Evolutionary conservation across 192 early-diverging fungal genomes (phyloP), one percentile per base, ranked within the genome.

Genomic region (Funneliformis geosporum): DNA sequence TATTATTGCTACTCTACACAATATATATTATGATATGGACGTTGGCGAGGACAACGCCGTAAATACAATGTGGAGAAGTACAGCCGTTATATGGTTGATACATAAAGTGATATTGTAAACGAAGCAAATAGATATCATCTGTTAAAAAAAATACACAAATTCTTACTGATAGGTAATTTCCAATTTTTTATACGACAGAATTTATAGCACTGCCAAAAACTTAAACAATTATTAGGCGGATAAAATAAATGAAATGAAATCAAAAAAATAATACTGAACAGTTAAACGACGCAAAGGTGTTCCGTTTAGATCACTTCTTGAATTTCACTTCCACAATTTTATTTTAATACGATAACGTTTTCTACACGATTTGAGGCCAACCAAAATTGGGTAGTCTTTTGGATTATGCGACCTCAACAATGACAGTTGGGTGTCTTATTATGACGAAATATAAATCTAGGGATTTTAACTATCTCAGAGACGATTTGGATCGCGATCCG

Each of bases 351-450:
- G 39, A 67, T 67, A 67, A 67, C n/a, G 28, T 67, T 27, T 67
- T 67, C 65, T 16, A 68, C 66, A 1, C 33, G 66, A 68, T 68
- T 67, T 40, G 65, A 27, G 2, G 65, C 65, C 39, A 67, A 67
- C 65, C 65, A 67, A 25, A 67, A 67, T 67, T 67, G 65, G 14
- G 65, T 67, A 27, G 65, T 67, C 65, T 67, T 67, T 38, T 67
- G 28, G 6, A 67, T 67, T 67, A 67, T 67, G 8, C 21, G n/a
- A n/a, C n/a, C n/a, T n/a, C n/a, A n/a, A n/a, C n/a, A n/a, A n/a
- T n/a, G n/a, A n/a, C n/a, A n/a, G n/a, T n/a, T n/a, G n/a, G n/a
- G n/a, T n/a, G n/a, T n/a, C n/a, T n/a, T n/a, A n/a, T n/a, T n/a
- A n/a, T n/a, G n/a, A n/a, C n/a, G n/a, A n/a, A n/a, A n/a, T n/a